Conservation (phyloP, 441 rosid species). For the Theobroma grandiflorum region DNA sequence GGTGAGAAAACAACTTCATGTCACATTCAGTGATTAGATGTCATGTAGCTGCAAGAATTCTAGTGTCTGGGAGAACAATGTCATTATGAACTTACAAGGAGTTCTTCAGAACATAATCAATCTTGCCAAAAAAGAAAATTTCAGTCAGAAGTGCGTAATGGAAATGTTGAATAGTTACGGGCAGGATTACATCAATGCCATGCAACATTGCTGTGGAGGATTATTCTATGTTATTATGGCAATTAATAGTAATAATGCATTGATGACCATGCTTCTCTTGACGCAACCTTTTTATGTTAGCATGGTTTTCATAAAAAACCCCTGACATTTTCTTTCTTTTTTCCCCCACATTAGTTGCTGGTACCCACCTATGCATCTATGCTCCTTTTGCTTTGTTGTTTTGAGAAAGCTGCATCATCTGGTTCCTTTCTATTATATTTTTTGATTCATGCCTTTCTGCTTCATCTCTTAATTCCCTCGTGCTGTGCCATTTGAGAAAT, state of each 20-base stretch:
- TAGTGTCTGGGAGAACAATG: neutral
- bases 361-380: neutral
- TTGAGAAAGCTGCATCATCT: constrained; percentile 6
- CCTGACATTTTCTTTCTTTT: constrained; percentile 6
- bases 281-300: neutral
- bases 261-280: neutral
- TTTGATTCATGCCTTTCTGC: neutral
- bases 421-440: constrained; percentile 7
- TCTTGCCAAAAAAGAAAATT: neutral
- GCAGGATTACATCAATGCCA: neutral
- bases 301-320: neutral
- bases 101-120: neutral
- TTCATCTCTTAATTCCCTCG: constrained; percentile 12
- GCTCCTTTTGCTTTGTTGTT: constrained; percentile 13
- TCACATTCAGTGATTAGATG: neutral
- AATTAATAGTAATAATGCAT: neutral
- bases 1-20: constrained; percentile 11
- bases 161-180: neutral
- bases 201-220: neutral
- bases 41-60: constrained; percentile 3
- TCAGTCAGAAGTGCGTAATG: neutral
- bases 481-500: constrained; percentile 26
- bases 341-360: neutral
- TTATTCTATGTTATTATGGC: constrained; percentile 6
- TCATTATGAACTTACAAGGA: neutral